These are phyloP conservation scores for Persicaria maculosa DNA, from an alignment of 148 eudicot genomes.

Conservation along the genomic window DNA sequence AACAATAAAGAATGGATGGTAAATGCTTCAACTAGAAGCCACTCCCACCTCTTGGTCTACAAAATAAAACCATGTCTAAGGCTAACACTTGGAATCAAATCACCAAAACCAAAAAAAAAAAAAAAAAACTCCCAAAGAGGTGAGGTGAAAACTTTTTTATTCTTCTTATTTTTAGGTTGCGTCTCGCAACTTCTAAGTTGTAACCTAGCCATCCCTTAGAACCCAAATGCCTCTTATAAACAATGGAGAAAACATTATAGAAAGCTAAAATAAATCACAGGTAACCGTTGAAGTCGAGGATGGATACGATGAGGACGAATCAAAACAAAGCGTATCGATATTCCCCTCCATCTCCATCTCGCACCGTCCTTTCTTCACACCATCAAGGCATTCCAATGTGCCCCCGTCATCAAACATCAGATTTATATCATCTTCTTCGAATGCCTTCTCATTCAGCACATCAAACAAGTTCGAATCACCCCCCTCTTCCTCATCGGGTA, in stretches of 20 bases:
- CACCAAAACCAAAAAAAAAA: too few species aligned
- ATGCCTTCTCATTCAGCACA: slow-evolving; percentile 41
- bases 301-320: slow-evolving; percentile 18
- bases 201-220: too few species aligned
- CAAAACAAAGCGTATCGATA: slow-evolving; percentile 15
- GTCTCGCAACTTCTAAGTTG: too few species aligned
- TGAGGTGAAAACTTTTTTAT: too few species aligned
- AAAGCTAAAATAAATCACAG: background rate
- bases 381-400: slow-evolving; percentile 14
- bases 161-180: too few species aligned
- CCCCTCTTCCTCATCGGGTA: slow-evolving; percentile 36
- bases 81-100: too few species aligned
- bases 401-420: slow-evolving; percentile 40
- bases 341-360: slow-evolving; percentile 9
- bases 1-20: too few species aligned
- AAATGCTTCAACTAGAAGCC: too few species aligned
- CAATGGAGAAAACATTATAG: background rate
- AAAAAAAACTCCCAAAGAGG: too few species aligned
- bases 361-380: slow-evolving; percentile 6
- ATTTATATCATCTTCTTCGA: slow-evolving; percentile 57
- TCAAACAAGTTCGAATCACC: slow-evolving; percentile 23
- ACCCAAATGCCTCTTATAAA: too few species aligned
- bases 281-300: slow-evolving; percentile 26
- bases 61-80: too few species aligned
- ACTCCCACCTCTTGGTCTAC: too few species aligned